Conservation (phyloP, 2,329 filamentous ascomycete species). For the Apiospora rasikravindrae region DNA sequence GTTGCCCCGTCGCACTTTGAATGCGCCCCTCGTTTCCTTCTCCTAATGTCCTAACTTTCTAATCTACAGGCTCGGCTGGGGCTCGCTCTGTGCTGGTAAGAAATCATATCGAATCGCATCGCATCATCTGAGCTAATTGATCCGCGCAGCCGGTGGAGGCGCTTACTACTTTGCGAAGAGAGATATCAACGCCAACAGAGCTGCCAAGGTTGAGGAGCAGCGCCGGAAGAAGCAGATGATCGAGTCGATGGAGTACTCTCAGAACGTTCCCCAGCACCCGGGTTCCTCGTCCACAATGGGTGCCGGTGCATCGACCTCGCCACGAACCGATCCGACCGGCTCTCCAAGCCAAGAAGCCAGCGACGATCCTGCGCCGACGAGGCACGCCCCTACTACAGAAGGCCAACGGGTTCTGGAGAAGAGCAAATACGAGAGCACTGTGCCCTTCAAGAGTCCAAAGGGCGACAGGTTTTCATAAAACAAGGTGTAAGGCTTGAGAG, state of each 20-base stretch:
- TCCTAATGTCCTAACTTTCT: constrained; percentile 1
- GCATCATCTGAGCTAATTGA: constrained; percentile 26
- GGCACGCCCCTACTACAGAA: constrained; percentile 78
- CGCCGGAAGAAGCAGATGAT: constrained; percentile 67
- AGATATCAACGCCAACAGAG: constrained; percentile 89
- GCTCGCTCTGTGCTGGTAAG: constrained; percentile 82
- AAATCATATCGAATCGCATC: constrained; percentile 24
- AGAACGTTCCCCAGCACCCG: constrained; percentile 42
- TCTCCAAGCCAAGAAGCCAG: constrained; percentile 75
- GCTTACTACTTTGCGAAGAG: constrained; percentile 97
- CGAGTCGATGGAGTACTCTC: constrained; percentile 58
- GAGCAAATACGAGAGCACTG: constrained; percentile 85
- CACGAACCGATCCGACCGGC: constrained; percentile 61
- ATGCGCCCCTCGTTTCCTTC: constrained; percentile 28
- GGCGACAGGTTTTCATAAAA: constrained; percentile 81
- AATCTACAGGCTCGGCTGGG: constrained; percentile 81
- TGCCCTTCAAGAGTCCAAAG: constrained; percentile 77
- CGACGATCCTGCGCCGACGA: constrained; percentile 82
- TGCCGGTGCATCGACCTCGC: constrained; percentile 47
- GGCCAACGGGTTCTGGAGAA: constrained; percentile 72
- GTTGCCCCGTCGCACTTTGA: constrained; percentile 3
- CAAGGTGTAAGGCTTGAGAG: background rate
- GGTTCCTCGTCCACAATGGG: constrained; percentile 43
- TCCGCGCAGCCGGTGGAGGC: constrained; percentile 74
- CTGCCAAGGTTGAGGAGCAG: constrained; percentile 70